Conservation (phyloP, 441 rosid species). For the Cnidoscolus chayamansa region DNA sequence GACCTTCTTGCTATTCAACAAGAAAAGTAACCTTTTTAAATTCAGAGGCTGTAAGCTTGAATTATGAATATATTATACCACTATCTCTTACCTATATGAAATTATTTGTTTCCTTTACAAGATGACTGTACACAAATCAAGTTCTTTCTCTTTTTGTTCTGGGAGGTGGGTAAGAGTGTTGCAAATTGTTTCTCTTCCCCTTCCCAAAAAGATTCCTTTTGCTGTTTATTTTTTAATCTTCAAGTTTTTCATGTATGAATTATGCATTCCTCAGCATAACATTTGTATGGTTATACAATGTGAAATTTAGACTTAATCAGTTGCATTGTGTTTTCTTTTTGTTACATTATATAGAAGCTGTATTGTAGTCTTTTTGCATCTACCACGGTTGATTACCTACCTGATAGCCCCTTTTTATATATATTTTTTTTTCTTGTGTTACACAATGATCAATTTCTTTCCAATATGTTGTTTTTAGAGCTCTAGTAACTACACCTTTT, state of each 20-base stretch:
- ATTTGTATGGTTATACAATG: not conserved
- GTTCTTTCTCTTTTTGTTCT: not conserved
- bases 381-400: not conserved
- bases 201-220: not conserved
- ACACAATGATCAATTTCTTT: not conserved
- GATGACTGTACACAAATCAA: not conserved
- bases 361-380: not conserved
- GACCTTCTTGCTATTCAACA: constrained; percentile 81
- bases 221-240: not conserved
- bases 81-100: not conserved
- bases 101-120: not conserved
- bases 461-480: not conserved
- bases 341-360: not conserved
- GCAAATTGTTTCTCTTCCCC: not conserved
- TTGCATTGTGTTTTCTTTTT: not conserved
- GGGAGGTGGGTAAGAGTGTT: not conserved
- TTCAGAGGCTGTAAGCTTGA: constrained; percentile 22
- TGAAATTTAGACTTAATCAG: not conserved
- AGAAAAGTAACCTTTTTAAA: constrained; percentile 55
- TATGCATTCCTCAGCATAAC: not conserved
- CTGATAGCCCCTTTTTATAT: not conserved
- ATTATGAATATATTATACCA: constrained; percentile 18
- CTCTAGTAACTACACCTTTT: not conserved
- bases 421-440: not conserved
- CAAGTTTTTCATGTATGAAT: not conserved